These are phyloP conservation scores for Penicillium griseofulvum DNA, from an alignment of 2,329 filamentous ascomycete species.

Conservation along the genomic window DNA sequence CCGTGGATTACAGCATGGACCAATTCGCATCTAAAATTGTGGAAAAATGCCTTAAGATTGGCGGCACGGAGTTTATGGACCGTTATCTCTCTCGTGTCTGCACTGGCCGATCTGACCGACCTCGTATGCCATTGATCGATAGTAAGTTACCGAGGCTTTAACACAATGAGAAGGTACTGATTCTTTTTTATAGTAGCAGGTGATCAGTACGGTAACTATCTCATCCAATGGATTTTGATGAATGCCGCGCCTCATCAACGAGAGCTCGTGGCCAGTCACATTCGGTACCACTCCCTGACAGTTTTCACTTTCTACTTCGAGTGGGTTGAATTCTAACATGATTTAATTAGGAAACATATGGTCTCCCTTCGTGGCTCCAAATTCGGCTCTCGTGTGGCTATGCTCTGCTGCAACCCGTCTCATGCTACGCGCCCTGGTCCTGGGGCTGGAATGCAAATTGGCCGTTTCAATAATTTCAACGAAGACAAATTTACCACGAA, in stretches of 20 bases:
- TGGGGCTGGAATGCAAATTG: slow-evolving; percentile 67
- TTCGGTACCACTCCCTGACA: slow-evolving; percentile 55
- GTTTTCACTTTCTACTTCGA: not conserved
- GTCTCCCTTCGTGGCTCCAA: slow-evolving; percentile 97
- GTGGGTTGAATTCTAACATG: slow-evolving; percentile 5
- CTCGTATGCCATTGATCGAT: slow-evolving; percentile 94
- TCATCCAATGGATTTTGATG: slow-evolving; percentile 95
- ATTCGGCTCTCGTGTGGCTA: slow-evolving; percentile 95
- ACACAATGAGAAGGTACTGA: slow-evolving; percentile 7
- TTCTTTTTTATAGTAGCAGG: slow-evolving; percentile 65
- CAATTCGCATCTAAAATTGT: slow-evolving; percentile 99
- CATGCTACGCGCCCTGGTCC: slow-evolving; percentile 85
- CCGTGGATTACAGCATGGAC: slow-evolving; percentile 96
- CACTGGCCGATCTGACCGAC: slow-evolving; percentile 83
- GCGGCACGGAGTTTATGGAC: slow-evolving; percentile 81
- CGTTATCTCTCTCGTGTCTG: slow-evolving; percentile 93
- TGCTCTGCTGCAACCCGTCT: slow-evolving; percentile 96
- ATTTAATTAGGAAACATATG: slow-evolving; percentile 76
- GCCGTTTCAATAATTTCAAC: slow-evolving; percentile 54
- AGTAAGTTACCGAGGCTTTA: slow-evolving; percentile 51
- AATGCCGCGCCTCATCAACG: slow-evolving; percentile 84
- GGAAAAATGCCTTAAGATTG: slow-evolving; percentile 98
- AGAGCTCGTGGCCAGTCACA: slow-evolving; percentile 88
- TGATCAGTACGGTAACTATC: slow-evolving; percentile 97
- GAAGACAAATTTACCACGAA: slow-evolving; percentile 42